Evolutionary conservation across 2,329 filamentous ascomycete species (phyloP), one percentile per base, ranked within the genome.

Genomic region (Hymenotorrendiella dingleyae): DNA sequence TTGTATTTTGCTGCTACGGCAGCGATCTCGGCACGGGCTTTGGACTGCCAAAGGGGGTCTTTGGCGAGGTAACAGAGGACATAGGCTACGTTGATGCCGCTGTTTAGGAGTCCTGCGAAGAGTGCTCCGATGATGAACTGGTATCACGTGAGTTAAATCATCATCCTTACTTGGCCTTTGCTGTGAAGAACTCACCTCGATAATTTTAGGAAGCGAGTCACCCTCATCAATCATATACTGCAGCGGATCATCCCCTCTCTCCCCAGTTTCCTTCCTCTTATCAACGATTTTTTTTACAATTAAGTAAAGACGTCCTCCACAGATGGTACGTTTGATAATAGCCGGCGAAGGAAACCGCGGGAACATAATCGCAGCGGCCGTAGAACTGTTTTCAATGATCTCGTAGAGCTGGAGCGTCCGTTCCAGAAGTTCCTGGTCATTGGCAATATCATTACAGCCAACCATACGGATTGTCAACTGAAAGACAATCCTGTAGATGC

Each of bases 1-100:
- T 68, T 61, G 54, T 78, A 64, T 50, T 64, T 68, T 37, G 62
- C 57, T 1, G 74, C 62, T 6, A 64, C 67, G 3, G 48, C 51
- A 37, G 70, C 63, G 12, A 80, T 64, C 56, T 80, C 74, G 6
- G 62, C 59, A 21, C 64, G 69, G 2, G 70, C 60, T 35, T 64
- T 62, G 9, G 43, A 48, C 26, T 67, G 64, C 78, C 78, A 71
- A 40, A 68, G 43, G 12, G 65, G 57, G 52, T 73, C 55, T 40
- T 67, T 44, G 41, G 72, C 57, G 40, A 81, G 63, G 64, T 73
- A 67, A 32, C 20, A 12, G 5, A 44, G 29, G 2, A 40, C 30
- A 21, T 22, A 44, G 17, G 36, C 22, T 14, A 17, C 28, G 20
- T 44, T 44, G n/a, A 44, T 36, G 22, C 42, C 42, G 7, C 28